These are phyloP conservation scores for Daldinia bambusicola DNA, from an alignment of 495 filamentous ascomycete species.

Conservation along the genomic window DNA sequence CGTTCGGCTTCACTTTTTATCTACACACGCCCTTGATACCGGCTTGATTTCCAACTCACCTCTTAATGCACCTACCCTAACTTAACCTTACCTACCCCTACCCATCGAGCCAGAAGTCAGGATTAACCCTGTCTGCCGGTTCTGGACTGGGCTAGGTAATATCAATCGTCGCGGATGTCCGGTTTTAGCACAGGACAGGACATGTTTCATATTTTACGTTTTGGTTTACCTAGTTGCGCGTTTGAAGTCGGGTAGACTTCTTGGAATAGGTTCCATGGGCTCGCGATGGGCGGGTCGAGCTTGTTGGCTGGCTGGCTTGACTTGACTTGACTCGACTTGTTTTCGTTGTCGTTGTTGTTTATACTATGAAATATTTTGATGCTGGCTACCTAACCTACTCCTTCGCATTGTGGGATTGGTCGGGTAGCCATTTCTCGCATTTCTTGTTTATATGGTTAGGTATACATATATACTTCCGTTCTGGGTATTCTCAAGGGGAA, in stretches of 20 bases:
- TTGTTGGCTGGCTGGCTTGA: background rate
- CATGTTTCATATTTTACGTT: background rate
- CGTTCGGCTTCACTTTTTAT: slow-evolving; percentile 27
- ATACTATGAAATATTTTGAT: too few species aligned
- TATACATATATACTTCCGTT: background rate
- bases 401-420: background rate
- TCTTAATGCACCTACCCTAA: slow-evolving; percentile 1
- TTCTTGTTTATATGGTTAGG: slow-evolving; percentile 5
- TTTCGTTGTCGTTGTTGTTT: too few species aligned
- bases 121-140: background rate
- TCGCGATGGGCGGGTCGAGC: slow-evolving; percentile 2
- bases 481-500: background rate
- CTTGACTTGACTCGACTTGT: background rate
- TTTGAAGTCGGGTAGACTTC: slow-evolving; percentile 20
- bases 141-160: background rate
- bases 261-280: background rate
- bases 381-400: too few species aligned
- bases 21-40: slow-evolving; percentile 38
- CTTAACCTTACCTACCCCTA: slow-evolving; percentile 1
- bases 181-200: background rate
- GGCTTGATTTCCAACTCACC: slow-evolving; percentile 29
- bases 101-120: background rate
- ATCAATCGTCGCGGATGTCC: background rate
- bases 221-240: background rate
- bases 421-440: background rate